phyloP scores from a whole-genome alignment of 371 early-diverging fungal species.

The Rhizopus microsporus region DNA sequence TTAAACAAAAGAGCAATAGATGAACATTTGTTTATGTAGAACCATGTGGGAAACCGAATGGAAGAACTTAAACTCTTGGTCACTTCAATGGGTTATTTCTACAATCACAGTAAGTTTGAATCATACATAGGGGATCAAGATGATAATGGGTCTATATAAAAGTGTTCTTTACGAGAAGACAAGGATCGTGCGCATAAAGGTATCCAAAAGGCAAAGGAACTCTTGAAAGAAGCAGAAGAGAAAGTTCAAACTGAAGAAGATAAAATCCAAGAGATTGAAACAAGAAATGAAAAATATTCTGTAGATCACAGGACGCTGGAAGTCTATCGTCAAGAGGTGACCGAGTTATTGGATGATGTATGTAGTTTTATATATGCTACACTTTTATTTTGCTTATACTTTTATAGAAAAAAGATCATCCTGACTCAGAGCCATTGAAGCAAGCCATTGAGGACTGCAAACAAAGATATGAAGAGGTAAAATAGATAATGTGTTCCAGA shows the following conservation, averaged over 20 bases:
- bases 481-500: not conserved
- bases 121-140: not conserved
- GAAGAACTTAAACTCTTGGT: conserved; percentile 37
- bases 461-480: conserved; percentile 15
- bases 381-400: not conserved
- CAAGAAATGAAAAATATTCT: conserved; percentile 41
- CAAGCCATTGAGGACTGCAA: conserved; percentile 8
- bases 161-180: conserved; percentile 41
- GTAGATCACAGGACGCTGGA: conserved; percentile 41
- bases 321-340: conserved; percentile 49
- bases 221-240: conserved; percentile 29
- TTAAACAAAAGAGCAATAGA: not conserved
- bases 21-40: conserved; percentile 11
- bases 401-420: conserved; percentile 4
- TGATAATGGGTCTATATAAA: conserved; percentile 1
- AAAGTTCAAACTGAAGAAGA: conserved; percentile 30
- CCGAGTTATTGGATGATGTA: conserved; percentile 38
- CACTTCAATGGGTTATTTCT: conserved; percentile 36
- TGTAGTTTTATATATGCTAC: not conserved
- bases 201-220: conserved; percentile 28
- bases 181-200: conserved; percentile 27
- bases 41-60: conserved; percentile 37
- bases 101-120: conserved; percentile 36
- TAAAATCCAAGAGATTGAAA: conserved; percentile 19
- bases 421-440: conserved; percentile 8